Conservation (phyloP, 164 flowering plant species). For the Umbilicus rupestris region DNA sequence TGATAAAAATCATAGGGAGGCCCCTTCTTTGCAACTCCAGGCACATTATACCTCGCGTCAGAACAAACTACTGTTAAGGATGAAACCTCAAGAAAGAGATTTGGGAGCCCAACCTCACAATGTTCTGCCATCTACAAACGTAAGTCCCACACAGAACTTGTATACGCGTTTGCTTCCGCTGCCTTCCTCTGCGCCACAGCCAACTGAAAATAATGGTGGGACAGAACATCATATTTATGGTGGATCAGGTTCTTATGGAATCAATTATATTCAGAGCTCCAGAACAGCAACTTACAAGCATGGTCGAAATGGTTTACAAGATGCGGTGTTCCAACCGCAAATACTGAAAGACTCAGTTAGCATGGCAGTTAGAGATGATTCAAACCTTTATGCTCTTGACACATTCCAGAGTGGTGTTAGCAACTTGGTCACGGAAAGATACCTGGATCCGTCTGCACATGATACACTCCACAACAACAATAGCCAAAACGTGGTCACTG, state of each 20-base stretch:
- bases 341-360: not conserved
- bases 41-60: not conserved
- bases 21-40: not conserved
- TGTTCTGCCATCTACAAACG: not conserved
- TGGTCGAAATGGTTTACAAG: not conserved
- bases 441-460: not conserved
- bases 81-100: not conserved
- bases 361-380: not conserved
- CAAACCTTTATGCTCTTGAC: not conserved
- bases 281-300: not conserved
- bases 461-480: not conserved
- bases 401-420: constrained; percentile 1
- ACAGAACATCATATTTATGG: not conserved
- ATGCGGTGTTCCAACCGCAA: not conserved
- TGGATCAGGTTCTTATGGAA: not conserved
- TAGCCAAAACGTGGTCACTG: not conserved
- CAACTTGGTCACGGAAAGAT: not conserved
- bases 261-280: not conserved
- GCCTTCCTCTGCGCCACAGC: not conserved
- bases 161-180: not conserved
- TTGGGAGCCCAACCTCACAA: not conserved
- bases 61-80: not conserved
- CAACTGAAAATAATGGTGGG: constrained; percentile 1
- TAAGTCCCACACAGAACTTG: not conserved
- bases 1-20: not conserved